Percentiles rank a stretch among this genome's conserved stretches.
Conservation (phyloP, 805 yeast genomes). For the Tetrapisispora nanseiensis region DNA sequence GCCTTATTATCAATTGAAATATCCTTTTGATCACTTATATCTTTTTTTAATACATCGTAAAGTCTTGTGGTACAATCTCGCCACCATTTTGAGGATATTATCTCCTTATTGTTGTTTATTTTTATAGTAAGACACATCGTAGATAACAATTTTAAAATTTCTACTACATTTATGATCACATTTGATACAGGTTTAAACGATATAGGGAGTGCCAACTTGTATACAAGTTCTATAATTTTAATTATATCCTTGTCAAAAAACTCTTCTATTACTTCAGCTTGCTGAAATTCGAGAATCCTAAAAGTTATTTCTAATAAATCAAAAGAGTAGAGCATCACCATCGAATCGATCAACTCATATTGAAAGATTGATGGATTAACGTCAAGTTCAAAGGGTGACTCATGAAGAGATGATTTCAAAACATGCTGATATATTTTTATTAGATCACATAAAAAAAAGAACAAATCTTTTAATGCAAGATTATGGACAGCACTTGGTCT, state of each 20-base stretch:
- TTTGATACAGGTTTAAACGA: slow-evolving; percentile 42
- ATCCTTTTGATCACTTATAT: slow-evolving; percentile 8
- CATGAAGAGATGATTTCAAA: slow-evolving; percentile 17
- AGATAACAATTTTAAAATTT: slow-evolving; percentile 39
- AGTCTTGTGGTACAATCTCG: slow-evolving; percentile 17
- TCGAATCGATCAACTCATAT: slow-evolving; percentile 39
- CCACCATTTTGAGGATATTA: slow-evolving; percentile 20
- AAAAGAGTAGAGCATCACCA: slow-evolving; percentile 40
- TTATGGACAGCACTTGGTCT: slow-evolving; percentile 51
- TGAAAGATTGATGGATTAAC: slow-evolving; percentile 34
- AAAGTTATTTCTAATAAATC: slow-evolving; percentile 47
- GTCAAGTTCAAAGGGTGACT: slow-evolving; percentile 14
- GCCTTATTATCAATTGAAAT: slow-evolving; percentile 4
- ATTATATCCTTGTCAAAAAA: slow-evolving; percentile 17
- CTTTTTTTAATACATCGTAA: slow-evolving; percentile 16
- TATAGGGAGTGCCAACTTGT: slow-evolving; percentile 35
- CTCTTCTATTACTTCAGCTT: slow-evolving; percentile 6
- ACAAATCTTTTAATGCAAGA: slow-evolving; percentile 28
- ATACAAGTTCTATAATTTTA: slow-evolving; percentile 24
- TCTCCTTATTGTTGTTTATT: not conserved
- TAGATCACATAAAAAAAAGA: slow-evolving; percentile 23
- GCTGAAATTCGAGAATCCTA: slow-evolving; percentile 16
- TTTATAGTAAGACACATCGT: slow-evolving; percentile 10
- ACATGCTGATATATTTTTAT: slow-evolving; percentile 19
- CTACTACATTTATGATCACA: slow-evolving; percentile 43